Evolutionary conservation across 1,284 basidiomycete genomes (phyloP), one percentile per base, ranked within the genome.

Genomic region (Pseudozyma pruni): DNA sequence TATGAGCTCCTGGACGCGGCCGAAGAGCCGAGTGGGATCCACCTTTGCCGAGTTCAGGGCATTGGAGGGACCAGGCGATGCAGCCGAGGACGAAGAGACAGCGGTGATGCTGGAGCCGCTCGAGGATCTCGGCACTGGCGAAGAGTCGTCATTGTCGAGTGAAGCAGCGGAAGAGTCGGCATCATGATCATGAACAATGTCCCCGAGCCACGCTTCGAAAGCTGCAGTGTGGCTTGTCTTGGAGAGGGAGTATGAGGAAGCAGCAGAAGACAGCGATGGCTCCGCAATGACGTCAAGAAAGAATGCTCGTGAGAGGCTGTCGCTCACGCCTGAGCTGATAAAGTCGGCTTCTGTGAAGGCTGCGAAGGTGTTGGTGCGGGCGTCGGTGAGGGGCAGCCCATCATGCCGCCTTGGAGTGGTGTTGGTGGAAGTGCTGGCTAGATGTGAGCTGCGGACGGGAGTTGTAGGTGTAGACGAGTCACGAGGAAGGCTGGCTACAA

Each of bases 1-100:
- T 37, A 81, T 60, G 39, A 82, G 75, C 62, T 82, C 80, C 19
- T 71, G 66, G 1, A 80, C 52, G 17, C 67, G 58, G 29, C 52
- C 49, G 34, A 74, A 66, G 27, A 76, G 61, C 17, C 67, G 67
- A 0, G 57, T 37, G 0, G 60, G 45, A 20, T 72, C 74, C 44
- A 44, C 25, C n/a, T 58, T 55, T 50, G 52, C 32, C 0, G 51
- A 2, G 4, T 62, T 52, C 6, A 47, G 11, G 23, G 14, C 25
- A 4, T 46, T 11, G 3, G 40, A 33, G 29, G 55, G 25, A 9
- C 34, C 33, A 16, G 68, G 39, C 13, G 53, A 56, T 2, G 43
- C 22, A 29, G 32, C 45, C n/a, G 35, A 61, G n/a, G 52, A 49
- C n/a, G 66, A 58, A 2, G 54, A 37, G 13, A 78, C 68, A 16